Evolutionary conservation across 2,329 filamentous ascomycete species (phyloP).

Genomic region (Penicillium palitans): DNA sequence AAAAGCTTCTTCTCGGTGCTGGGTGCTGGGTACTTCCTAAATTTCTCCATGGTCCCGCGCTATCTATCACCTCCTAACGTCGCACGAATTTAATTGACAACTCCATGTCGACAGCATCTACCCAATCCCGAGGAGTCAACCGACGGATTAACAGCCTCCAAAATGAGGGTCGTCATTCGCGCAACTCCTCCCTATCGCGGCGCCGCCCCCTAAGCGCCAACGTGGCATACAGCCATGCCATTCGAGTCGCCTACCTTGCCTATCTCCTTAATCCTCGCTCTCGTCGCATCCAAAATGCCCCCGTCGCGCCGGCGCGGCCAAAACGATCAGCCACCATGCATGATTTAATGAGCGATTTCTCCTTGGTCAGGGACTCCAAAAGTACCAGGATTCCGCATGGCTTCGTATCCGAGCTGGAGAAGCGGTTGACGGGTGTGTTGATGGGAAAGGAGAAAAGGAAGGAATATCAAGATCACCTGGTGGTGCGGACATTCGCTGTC

Average conservation of each 20-base stretch:
- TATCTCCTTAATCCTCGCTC: slow-evolving; percentile 90
- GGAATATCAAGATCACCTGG: slow-evolving; percentile 83
- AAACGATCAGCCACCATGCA: slow-evolving; percentile 73
- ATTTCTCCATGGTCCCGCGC: slow-evolving; percentile 37
- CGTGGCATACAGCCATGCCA: slow-evolving; percentile 87
- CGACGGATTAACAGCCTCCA: slow-evolving; percentile 50
- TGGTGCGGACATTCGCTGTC: slow-evolving; percentile 91
- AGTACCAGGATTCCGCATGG: slow-evolving; percentile 70
- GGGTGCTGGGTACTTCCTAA: slow-evolving; percentile 27
- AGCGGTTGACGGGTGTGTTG: slow-evolving; percentile 77
- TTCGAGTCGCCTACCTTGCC: slow-evolving; percentile 86
- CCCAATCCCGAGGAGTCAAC: slow-evolving; percentile 46
- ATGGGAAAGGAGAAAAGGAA: slow-evolving; percentile 79
- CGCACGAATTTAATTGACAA: slow-evolving; percentile 28
- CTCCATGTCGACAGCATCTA: slow-evolving; percentile 51
- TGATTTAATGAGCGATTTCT: slow-evolving; percentile 87
- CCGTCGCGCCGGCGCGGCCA: slow-evolving; percentile 61
- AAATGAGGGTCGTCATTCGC: slow-evolving; percentile 44
- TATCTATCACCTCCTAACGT: slow-evolving; percentile 25
- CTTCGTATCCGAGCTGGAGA: slow-evolving; percentile 70
- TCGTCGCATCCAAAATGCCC: slow-evolving; percentile 84
- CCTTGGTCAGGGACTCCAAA: slow-evolving; percentile 64
- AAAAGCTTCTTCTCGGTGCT: slow-evolving; percentile 17
- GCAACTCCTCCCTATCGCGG: slow-evolving; percentile 45
- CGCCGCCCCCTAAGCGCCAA: slow-evolving; percentile 56